A percentile compares a stretch with the other conserved stretches of the same genome.
phyloP scores from a whole-genome alignment of 768 basidiomycete genomes.

The Termitomyces sp. region DNA sequence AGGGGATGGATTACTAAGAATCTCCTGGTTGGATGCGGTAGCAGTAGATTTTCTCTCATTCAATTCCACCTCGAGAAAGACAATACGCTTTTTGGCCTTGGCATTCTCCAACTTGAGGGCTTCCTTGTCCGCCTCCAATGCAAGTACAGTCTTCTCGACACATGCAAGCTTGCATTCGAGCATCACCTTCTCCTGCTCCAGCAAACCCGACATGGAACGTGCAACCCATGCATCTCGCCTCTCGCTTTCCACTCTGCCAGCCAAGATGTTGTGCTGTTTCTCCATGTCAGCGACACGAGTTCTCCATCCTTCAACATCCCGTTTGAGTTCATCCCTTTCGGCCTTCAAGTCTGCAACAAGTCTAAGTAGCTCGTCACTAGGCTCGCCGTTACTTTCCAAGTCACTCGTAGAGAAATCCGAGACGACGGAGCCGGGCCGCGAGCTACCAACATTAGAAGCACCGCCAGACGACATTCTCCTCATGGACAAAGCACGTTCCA shows the following conservation, averaged over 20 bases:
- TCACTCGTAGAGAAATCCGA: conserved; percentile 41
- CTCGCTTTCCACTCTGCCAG: conserved; percentile 72
- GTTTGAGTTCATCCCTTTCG: conserved; percentile 85
- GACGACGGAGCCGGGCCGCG: conserved; percentile 48
- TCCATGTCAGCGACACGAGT: conserved; percentile 74
- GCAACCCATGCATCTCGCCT: conserved; percentile 82
- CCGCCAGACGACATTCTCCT: conserved; percentile 33
- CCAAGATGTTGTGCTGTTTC: conserved; percentile 60
- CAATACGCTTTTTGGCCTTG: conserved; percentile 29
- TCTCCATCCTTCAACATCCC: conserved; percentile 88
- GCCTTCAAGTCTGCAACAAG: conserved; percentile 77
- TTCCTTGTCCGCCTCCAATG: conserved; percentile 28
- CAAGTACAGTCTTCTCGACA: conserved; percentile 28
- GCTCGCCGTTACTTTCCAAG: conserved; percentile 35
- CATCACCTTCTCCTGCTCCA: conserved; percentile 65
- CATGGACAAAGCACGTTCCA: conserved; percentile 66
- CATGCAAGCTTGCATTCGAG: conserved; percentile 47
- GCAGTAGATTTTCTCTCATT: conserved; percentile 28
- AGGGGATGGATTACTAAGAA: conserved; percentile 46
- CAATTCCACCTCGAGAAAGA: conserved; percentile 51
- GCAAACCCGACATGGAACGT: conserved; percentile 62
- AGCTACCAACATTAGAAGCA: conserved; percentile 33
- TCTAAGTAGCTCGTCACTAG: conserved; percentile 75
- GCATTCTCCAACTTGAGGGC: conserved; percentile 33
- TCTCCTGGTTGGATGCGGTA: conserved; percentile 22